These are phyloP conservation scores for Udeniomyces megalosporus DNA, from an alignment of 768 basidiomycete genomes.

Conservation along the genomic window DNA sequence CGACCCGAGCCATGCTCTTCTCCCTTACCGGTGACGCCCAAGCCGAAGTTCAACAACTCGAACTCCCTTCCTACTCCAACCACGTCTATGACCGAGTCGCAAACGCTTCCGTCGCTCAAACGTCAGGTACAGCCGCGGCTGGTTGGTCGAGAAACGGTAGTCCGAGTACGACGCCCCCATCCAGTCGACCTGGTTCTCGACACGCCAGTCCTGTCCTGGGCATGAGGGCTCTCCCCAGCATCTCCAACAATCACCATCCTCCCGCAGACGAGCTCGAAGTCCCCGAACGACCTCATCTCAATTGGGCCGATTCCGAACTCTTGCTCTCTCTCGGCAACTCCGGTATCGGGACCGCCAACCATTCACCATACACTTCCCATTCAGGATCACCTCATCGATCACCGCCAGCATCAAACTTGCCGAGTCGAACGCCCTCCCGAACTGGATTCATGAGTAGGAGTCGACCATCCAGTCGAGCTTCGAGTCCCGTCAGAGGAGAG, in stretches of 20 bases:
- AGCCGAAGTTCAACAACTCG: constrained; percentile 44
- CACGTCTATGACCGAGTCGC: constrained; percentile 78
- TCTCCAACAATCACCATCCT: background rate
- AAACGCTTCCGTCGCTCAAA: constrained; percentile 24
- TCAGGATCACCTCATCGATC: constrained; percentile 23
- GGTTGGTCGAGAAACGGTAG: constrained; percentile 3
- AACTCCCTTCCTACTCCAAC: constrained; percentile 74
- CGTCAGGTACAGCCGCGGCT: background rate
- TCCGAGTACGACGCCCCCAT: constrained; percentile 21
- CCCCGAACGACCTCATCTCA: constrained; percentile 30
- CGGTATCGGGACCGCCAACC: constrained; percentile 1
- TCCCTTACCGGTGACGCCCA: constrained; percentile 28
- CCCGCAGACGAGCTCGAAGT: constrained; percentile 17
- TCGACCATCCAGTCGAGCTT: constrained; percentile 35
- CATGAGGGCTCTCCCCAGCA: constrained; percentile 6
- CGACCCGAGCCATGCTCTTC: constrained; percentile 57
- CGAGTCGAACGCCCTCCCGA: constrained; percentile 18
- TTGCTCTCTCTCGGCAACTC: constrained; percentile 44
- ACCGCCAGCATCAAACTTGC: constrained; percentile 25
- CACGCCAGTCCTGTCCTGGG: constrained; percentile 18
- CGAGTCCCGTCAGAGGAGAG: constrained; percentile 42
- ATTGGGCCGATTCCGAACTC: constrained; percentile 76
- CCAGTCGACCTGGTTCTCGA: constrained; percentile 21
- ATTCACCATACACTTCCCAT: background rate
- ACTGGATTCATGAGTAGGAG: constrained; percentile 25